phyloP scores from a whole-genome alignment of 192 early-diverging fungal species.

The Coemansia sp. region DNA sequence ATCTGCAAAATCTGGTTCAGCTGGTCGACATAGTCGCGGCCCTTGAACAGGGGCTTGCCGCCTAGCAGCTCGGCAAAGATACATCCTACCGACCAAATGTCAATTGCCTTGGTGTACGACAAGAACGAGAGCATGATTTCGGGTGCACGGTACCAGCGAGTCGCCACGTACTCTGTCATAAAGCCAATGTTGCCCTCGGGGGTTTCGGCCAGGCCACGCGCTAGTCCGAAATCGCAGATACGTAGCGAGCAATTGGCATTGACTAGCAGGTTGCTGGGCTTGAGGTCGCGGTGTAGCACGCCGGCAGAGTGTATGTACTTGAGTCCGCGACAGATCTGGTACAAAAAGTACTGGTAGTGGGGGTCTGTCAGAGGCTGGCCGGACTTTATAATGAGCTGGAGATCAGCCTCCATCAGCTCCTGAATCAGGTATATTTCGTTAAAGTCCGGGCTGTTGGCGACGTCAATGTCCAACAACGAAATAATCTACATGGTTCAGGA shows the following conservation, averaged over 20 bases:
- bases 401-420: slow-evolving; percentile 99
- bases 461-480: slow-evolving; percentile 88
- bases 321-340: slow-evolving; percentile 94
- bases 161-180: slow-evolving; percentile 99
- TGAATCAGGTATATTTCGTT: slow-evolving; percentile 97
- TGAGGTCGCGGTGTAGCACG: slow-evolving; percentile 97
- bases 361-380: slow-evolving; percentile 92
- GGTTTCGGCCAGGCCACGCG: slow-evolving; percentile 85
- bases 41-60: slow-evolving; percentile 93
- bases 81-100: slow-evolving; percentile 99
- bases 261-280: slow-evolving; percentile 88
- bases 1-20: slow-evolving; percentile 98
- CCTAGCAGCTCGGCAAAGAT: slow-evolving; percentile 98
- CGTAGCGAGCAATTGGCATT: slow-evolving; percentile 92
- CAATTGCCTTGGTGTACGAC: slow-evolving; percentile 98
- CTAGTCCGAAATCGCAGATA: slow-evolving; percentile 99
- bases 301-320: slow-evolving; percentile 99
- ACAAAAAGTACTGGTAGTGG: slow-evolving; percentile 99
- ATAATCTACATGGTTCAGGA: slow-evolving; percentile 70
- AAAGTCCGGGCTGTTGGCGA: slow-evolving; percentile 80
- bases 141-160: slow-evolving; percentile 99
- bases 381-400: slow-evolving; percentile 95
- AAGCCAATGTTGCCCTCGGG: slow-evolving; percentile 85
- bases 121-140: slow-evolving; percentile 99
- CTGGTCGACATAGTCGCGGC: slow-evolving; percentile 97